Evolutionary conservation across 306 rosid genomes (phyloP).

Genomic region (Nissolia schottii): DNA sequence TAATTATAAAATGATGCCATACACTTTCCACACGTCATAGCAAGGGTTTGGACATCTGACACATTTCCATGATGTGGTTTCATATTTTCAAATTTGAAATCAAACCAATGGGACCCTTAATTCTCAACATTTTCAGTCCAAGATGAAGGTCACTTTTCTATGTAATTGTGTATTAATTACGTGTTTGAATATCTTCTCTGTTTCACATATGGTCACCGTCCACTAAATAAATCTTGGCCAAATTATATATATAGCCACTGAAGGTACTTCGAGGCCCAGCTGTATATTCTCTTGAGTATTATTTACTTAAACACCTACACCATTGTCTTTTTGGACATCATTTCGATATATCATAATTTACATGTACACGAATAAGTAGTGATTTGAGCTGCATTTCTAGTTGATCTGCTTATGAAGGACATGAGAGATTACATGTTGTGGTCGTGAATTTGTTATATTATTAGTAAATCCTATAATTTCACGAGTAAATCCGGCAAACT

Average conservation of each 20-base stretch:
- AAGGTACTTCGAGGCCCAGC: slow-evolving; percentile 9
- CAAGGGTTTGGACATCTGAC: neutral
- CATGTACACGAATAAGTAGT: no score
- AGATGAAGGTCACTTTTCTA: neutral
- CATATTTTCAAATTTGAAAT: slow-evolving; percentile 21
- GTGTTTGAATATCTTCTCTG: neutral
- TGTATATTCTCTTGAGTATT: no score
- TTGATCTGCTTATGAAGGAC: no score
- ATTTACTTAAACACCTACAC: no score
- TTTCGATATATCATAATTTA: no score
- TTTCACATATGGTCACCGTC: slow-evolving; percentile 17
- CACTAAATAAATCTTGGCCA: neutral
- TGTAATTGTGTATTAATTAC: neutral
- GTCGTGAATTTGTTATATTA: no score
- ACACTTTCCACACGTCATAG: slow-evolving; percentile 26
- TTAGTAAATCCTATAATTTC: no score
- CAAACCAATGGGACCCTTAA: slow-evolving; percentile 22
- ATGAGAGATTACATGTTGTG: no score
- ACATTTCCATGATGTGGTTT: slow-evolving; percentile 17
- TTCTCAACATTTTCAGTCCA: neutral
- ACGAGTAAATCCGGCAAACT: no score
- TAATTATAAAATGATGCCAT: slow-evolving; percentile 10
- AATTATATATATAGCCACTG: neutral
- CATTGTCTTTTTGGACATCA: no score
- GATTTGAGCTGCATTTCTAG: no score